phyloP scores from a whole-genome alignment of 2,329 filamentous ascomycete species.

The Elsinoe ampelina region DNA sequence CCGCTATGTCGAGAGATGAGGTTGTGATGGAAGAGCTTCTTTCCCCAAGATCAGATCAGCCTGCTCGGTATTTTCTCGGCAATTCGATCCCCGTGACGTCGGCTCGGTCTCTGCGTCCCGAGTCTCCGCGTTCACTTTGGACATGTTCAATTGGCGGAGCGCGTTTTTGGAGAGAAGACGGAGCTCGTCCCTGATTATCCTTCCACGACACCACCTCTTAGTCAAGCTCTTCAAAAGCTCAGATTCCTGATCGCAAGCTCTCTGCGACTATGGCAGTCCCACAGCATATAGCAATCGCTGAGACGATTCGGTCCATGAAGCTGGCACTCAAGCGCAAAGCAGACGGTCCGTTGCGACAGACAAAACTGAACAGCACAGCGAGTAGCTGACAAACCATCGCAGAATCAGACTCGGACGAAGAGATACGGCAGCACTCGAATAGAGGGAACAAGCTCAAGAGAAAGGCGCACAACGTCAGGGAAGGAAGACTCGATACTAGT shows the following conservation, averaged over 20 bases:
- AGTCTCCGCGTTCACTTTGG: background rate
- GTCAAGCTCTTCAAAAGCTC: background rate
- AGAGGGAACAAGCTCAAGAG: conserved; percentile 73
- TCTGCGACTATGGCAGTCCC: conserved; percentile 36
- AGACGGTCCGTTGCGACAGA: conserved; percentile 41
- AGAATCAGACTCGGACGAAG: conserved; percentile 73
- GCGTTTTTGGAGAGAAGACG: conserved; percentile 1
- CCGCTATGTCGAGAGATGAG: background rate
- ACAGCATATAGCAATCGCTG: conserved; percentile 50
- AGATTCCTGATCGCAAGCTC: background rate
- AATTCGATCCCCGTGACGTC: background rate
- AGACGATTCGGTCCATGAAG: conserved; percentile 60
- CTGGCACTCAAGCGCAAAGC: conserved; percentile 56
- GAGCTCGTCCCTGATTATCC: conserved; percentile 3
- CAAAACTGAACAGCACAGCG: background rate
- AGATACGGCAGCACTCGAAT: conserved; percentile 60
- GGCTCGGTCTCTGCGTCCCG: background rate
- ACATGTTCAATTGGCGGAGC: conserved; percentile 3
- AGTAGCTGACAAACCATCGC: conserved; percentile 17
- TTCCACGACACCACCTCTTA: background rate
- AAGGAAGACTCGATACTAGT: conserved; percentile 59
- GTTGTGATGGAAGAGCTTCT: background rate
- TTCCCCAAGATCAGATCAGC: no score
- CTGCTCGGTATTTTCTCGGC: background rate
- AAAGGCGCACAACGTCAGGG: conserved; percentile 59